A percentile compares a stretch with the other conserved stretches of the same genome.
Evolutionary conservation across 225 moss, liverwort and hornwort species (phyloP).

Genomic region (Physcomitrium patens): DNA sequence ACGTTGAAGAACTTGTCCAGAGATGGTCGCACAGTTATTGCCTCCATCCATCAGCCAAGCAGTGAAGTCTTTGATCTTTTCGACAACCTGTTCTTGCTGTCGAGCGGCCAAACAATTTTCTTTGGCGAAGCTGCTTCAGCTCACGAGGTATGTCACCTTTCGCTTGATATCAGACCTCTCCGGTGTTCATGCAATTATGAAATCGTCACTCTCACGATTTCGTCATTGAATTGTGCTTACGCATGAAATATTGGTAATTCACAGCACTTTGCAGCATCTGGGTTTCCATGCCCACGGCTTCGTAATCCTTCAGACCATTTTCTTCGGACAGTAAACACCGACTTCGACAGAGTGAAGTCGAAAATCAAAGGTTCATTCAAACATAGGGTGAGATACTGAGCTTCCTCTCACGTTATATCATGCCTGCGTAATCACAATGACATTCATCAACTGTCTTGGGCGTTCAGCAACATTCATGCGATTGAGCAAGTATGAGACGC

Average conservation of each 20-base stretch:
- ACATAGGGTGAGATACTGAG: conserved; percentile 44
- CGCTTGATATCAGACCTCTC: neutral
- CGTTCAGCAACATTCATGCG: too few species aligned
- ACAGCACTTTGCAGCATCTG: conserved; percentile 83
- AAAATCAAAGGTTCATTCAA: conserved; percentile 81
- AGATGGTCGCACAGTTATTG: conserved; percentile 87
- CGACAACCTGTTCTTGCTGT: conserved; percentile 81
- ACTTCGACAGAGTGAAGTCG: conserved; percentile 86
- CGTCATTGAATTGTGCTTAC: neutral
- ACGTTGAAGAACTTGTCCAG: conserved; percentile 78
- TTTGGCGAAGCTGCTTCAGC: conserved; percentile 77
- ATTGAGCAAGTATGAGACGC: too few species aligned
- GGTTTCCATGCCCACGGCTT: conserved; percentile 83
- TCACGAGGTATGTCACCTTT: conserved; percentile 53
- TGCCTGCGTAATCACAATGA: neutral
- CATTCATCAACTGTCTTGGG: neutral
- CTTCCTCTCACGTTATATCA: neutral
- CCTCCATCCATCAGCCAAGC: conserved; percentile 96
- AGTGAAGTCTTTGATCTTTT: conserved; percentile 94
- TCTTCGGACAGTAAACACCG: conserved; percentile 84
- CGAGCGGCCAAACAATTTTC: conserved; percentile 77
- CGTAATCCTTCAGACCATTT: conserved; percentile 94
- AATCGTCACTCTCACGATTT: too few species aligned
- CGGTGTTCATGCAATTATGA: too few species aligned
- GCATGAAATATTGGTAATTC: neutral